phyloP scores from a whole-genome alignment of 495 filamentous ascomycete genomes.

The Penicillium parvum region DNA sequence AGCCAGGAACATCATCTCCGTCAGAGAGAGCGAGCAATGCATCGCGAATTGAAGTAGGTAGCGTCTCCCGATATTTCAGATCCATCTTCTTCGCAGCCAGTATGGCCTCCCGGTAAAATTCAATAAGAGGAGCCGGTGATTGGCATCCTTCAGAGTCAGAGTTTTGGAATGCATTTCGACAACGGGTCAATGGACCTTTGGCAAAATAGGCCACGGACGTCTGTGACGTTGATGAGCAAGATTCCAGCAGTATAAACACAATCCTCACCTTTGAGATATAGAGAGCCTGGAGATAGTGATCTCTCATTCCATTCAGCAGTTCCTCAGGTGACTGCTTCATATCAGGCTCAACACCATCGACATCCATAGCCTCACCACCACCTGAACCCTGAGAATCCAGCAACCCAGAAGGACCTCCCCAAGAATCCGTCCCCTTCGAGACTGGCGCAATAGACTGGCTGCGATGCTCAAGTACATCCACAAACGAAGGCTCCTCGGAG shows the following conservation, averaged over 20 bases:
- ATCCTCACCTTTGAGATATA: conserved; percentile 75
- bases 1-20: conserved; percentile 39
- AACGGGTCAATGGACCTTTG: conserved; percentile 89
- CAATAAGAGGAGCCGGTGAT: conserved; percentile 47
- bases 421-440: background rate
- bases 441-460: conserved; percentile 18
- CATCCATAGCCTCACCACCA: conserved; percentile 11
- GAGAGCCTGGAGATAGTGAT: conserved; percentile 81
- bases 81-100: conserved; percentile 73
- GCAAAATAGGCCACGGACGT: conserved; percentile 94
- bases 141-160: conserved; percentile 40
- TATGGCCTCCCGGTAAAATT: conserved; percentile 66
- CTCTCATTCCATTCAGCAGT: conserved; percentile 62
- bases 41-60: conserved; percentile 63
- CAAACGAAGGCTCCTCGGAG: conserved; percentile 13
- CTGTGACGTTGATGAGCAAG: conserved; percentile 31
- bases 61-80: conserved; percentile 76
- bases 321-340: conserved; percentile 53
- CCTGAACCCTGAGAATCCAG: conserved; percentile 13
- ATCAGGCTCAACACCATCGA: conserved; percentile 17
- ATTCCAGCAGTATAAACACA: background rate
- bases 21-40: conserved; percentile 62
- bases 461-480: conserved; percentile 19
- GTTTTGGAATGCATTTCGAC: conserved; percentile 68
- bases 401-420: conserved; percentile 3